phyloP scores from a whole-genome alignment of 345 rosid genomes.

The Angophora floribunda region DNA sequence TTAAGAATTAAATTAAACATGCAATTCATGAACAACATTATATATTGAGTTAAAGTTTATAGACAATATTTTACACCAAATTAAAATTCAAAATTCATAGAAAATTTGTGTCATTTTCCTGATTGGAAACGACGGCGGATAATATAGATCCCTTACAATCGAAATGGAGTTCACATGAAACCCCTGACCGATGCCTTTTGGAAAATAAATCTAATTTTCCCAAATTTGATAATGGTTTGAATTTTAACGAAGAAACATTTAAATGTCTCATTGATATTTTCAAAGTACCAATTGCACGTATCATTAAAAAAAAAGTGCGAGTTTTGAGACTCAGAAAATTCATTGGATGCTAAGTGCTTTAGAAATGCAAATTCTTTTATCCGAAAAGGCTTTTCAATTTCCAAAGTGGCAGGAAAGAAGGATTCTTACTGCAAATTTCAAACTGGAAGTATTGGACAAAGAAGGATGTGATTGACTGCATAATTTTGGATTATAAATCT shows the following conservation, averaged over 20 bases:
- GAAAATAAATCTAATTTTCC: neutral
- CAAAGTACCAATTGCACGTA: neutral
- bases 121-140: neutral
- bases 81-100: fast-evolving
- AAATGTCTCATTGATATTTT: neutral
- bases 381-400: neutral
- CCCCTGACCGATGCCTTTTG: neutral
- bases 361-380: neutral
- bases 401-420: neutral
- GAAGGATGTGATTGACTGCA: neutral
- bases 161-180: neutral
- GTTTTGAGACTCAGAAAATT: neutral
- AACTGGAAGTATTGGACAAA: neutral
- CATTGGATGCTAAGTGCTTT: neutral
- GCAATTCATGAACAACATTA: too few species aligned
- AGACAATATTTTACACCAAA: too few species aligned
- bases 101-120: too few species aligned
- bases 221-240: neutral
- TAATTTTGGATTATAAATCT: neutral
- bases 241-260: neutral
- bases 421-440: neutral
- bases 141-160: neutral
- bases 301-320: neutral
- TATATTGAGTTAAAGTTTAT: too few species aligned
- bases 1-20: neutral